Conservation (phyloP, 495 filamentous ascomycete genomes). For the Neurospora sp. region DNA sequence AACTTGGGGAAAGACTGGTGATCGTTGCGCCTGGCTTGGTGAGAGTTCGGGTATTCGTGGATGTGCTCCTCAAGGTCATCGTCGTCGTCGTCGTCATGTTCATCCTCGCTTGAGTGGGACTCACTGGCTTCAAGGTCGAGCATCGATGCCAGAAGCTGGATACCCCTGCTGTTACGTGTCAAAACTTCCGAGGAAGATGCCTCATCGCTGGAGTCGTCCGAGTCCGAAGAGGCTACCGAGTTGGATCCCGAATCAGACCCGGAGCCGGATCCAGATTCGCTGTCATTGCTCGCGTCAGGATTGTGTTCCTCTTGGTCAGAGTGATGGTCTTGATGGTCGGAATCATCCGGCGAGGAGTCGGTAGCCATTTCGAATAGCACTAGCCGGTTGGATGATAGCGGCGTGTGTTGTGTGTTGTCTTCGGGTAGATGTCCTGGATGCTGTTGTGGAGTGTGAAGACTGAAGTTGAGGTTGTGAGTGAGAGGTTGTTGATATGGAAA, state of each 20-base stretch:
- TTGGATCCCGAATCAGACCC: not conserved
- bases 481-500: not conserved
- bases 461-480: not conserved
- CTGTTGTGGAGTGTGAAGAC: not conserved
- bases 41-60: not conserved
- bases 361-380: not conserved
- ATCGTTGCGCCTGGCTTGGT: slow-evolving; percentile 3
- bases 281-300: not conserved
- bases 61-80: not conserved
- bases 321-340: not conserved
- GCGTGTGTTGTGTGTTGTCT: not conserved
- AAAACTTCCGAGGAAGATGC: not conserved
- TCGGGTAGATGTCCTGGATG: not conserved
- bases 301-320: not conserved
- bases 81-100: slow-evolving; percentile 1
- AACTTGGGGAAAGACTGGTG: slow-evolving; percentile 30
- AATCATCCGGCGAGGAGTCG: not conserved
- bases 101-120: slow-evolving; percentile 13
- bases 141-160: slow-evolving; percentile 1
- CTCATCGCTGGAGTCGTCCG: slow-evolving; percentile 3
- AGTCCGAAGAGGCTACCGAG: not conserved
- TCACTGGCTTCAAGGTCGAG: slow-evolving; percentile 23
- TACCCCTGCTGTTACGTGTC: not conserved
- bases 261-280: slow-evolving; percentile 1
- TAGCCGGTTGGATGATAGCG: not conserved